These are phyloP conservation scores for Calonectria honghensis DNA, from an alignment of 2,329 filamentous ascomycete species.

Conservation along the genomic window DNA sequence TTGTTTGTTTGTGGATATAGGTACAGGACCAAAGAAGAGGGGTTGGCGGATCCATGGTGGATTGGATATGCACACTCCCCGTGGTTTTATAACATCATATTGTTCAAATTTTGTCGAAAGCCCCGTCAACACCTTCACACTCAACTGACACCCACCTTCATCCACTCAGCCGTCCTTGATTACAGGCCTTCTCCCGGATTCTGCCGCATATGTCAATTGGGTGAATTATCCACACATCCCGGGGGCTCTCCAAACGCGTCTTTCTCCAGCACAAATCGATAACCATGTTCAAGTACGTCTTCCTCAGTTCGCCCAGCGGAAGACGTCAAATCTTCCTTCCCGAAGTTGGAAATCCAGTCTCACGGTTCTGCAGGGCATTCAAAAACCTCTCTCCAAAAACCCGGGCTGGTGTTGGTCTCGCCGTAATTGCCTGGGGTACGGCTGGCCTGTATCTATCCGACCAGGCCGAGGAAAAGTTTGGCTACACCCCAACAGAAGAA, in stretches of 20 bases:
- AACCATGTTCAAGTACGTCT: slow-evolving; percentile 50
- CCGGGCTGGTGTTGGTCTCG: slow-evolving; percentile 82
- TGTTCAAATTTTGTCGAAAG: slow-evolving; percentile 6
- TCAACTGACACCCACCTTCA: background rate
- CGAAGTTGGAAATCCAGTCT: background rate
- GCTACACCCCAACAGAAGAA: slow-evolving; percentile 82
- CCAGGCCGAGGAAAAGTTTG: slow-evolving; percentile 82
- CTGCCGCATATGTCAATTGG: background rate
- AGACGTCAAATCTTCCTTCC: background rate
- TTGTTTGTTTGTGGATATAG: background rate
- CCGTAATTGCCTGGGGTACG: slow-evolving; percentile 84
- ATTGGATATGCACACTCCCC: slow-evolving; percentile 11
- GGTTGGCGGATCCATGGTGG: background rate
- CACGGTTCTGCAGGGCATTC: slow-evolving; percentile 74
- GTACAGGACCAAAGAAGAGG: background rate
- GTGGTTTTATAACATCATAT: background rate
- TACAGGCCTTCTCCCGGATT: background rate
- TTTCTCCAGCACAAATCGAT: slow-evolving; percentile 10
- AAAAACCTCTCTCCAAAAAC: slow-evolving; percentile 82
- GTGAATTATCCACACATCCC: background rate
- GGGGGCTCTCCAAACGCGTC: background rate
- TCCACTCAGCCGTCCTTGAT: background rate
- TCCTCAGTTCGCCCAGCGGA: background rate
- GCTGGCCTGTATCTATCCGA: slow-evolving; percentile 85
- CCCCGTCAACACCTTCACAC: background rate